Base-by-base conservation (phyloP, 768 basidiomycete genomes). In the Boletus tomentosulus region DNA sequence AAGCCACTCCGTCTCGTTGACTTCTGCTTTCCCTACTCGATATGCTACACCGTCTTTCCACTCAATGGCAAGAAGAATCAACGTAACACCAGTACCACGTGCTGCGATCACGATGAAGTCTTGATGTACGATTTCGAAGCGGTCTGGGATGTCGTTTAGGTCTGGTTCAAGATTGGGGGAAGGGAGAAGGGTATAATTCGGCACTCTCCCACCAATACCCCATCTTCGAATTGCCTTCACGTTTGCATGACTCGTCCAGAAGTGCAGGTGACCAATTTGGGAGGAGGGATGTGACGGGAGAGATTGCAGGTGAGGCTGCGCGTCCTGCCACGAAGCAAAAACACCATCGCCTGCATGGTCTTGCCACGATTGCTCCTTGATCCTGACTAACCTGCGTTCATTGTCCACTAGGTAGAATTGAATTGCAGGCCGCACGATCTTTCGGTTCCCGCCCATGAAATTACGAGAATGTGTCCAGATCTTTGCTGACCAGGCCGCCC, bases 1-100 rank as follows among this genome's bases (percentile, higher is more conserved):
- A 19, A 48, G 6, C 59, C 59, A 60, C 0, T 45, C 27, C 8
- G 16, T 39, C 35, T 44, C 54, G 1, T 0, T 3, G 8, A 51
- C 42, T 2, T 4, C 11, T 16, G 48, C 6, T 27, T 19, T 31
- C 19, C 54, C 59, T 6, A 50, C 24, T 41, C 61, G 61, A 11
- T 62, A 62, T 4, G 60, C 61, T 3, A 62, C 43, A 0, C 42
- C 57, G 27, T 59, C 57, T 13, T 24, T 46, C 57, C 61, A 62
- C 39, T 62, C 57, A 5, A 62, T 34, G 1, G 61, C 61, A 10
- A 62, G 25, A 31, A 62, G 46, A 2, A 53, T 15, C 45, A 57
- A 24, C 35, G 2, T 6, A 12, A 7, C 10, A 16, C 37, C 37
- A 19, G 27, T 3, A 22, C 4, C 28, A 9, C 31, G 4, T 16